phyloP scores from a whole-genome alignment of 441 rosid genomes.

The Populus hybrid region DNA sequence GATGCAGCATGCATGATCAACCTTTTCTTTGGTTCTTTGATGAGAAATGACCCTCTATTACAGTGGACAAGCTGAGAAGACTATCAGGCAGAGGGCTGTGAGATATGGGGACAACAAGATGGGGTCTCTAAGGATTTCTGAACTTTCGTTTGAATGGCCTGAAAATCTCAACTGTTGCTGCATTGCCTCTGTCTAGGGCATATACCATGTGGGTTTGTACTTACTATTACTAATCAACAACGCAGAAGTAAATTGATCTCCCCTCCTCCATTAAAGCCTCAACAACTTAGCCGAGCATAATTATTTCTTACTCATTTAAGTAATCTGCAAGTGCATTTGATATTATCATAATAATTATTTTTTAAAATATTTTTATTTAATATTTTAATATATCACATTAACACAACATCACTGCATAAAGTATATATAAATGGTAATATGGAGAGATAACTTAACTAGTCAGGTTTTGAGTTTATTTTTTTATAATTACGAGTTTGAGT shows the following conservation, averaged over 20 bases:
- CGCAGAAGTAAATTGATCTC: neutral
- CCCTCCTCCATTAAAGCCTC: slow-evolving; percentile 7
- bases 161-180: neutral
- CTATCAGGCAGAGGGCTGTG: neutral
- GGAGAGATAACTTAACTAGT: too few relatives aligned
- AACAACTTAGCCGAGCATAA: neutral
- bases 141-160: neutral
- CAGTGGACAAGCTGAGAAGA: neutral
- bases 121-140: slow-evolving; percentile 20
- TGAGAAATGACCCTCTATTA: neutral
- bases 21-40: neutral
- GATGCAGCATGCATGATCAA: slow-evolving; percentile 11
- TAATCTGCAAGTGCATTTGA: too few relatives aligned
- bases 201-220: slow-evolving; percentile 21
- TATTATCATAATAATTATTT: too few relatives aligned
- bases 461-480: too few relatives aligned
- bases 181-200: slow-evolving; percentile 11
- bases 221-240: neutral
- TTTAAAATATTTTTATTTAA: too few relatives aligned
- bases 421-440: too few relatives aligned
- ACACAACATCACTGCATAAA: too few relatives aligned
- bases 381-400: neutral
- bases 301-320: slow-evolving; percentile 23
- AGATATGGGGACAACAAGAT: slow-evolving; percentile 10
- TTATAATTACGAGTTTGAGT: too few relatives aligned